phyloP scores from a whole-genome alignment of 768 basidiomycete species.

The Pholiota molesta region DNA sequence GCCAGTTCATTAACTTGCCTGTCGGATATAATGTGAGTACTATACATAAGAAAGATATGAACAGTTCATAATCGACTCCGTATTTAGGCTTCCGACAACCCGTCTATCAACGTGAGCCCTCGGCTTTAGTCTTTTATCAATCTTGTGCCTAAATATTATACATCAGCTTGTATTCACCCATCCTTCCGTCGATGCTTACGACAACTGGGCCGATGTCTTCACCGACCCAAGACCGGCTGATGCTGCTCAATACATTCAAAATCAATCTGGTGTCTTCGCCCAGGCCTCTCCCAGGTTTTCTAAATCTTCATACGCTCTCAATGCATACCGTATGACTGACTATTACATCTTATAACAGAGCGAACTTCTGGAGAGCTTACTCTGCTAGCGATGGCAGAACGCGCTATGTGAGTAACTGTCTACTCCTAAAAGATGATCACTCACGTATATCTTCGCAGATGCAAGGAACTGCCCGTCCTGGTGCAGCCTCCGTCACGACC shows the following conservation, averaged over 20 bases:
- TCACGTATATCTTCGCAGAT: conserved; percentile 32
- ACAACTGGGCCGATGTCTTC: conserved; percentile 69
- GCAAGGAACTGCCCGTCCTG: conserved; percentile 67
- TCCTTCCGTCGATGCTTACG: conserved; percentile 61
- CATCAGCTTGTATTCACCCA: conserved; percentile 63
- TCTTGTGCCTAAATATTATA: not conserved
- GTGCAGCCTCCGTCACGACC: conserved; percentile 54
- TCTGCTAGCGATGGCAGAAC: conserved; percentile 46
- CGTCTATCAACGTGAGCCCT: conserved; percentile 52
- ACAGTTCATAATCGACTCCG: not conserved
- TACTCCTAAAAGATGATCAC: not conserved
- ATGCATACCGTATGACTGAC: not conserved
- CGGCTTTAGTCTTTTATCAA: not conserved
- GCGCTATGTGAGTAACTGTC: conserved; percentile 26
- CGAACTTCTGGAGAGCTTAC: conserved; percentile 67
- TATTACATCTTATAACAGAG: conserved; percentile 27
- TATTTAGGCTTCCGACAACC: conserved; percentile 56
- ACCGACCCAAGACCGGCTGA: conserved; percentile 55
- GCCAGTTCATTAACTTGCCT: conserved; percentile 60
- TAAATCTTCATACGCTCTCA: not conserved
- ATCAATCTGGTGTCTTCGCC: conserved; percentile 58
- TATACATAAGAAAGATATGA: not conserved
- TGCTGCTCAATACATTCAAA: conserved; percentile 52
- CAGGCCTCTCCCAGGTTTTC: conserved; percentile 47
- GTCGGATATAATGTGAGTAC: conserved; percentile 51